Percentiles rank a stretch among this genome's conserved stretches.
phyloP scores from a whole-genome alignment of 768 basidiomycete genomes.

The Grammothele lineata region DNA sequence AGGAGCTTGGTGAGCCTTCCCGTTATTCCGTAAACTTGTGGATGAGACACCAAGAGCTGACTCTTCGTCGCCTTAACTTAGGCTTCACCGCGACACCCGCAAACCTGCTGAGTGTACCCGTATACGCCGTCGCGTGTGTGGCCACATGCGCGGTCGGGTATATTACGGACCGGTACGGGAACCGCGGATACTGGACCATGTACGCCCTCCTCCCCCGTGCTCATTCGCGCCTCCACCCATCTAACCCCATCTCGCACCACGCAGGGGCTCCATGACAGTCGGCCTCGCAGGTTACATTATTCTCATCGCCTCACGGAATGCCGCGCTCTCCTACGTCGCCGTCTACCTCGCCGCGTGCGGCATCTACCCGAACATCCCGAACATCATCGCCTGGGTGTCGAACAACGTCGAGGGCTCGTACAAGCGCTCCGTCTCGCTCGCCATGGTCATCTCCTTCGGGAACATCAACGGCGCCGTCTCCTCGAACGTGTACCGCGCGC shows the following conservation, averaged over 20 bases:
- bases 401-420: conserved; percentile 76
- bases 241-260: no score
- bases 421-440: conserved; percentile 68
- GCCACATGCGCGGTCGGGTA: conserved; percentile 63
- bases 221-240: no score
- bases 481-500: conserved; percentile 69
- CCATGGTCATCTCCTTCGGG: conserved; percentile 65
- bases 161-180: conserved; percentile 55
- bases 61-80: conserved; percentile 17
- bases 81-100: conserved; percentile 69
- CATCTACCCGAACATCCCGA: conserved; percentile 71
- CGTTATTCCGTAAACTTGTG: no score
- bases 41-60: no score
- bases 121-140: conserved; percentile 66
- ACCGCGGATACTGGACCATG: conserved; percentile 63
- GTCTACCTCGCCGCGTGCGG: conserved; percentile 71
- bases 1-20: conserved; percentile 41
- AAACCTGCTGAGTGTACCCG: conserved; percentile 74
- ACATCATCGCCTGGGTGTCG: conserved; percentile 49
- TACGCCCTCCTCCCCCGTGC: conserved; percentile 28
- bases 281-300: conserved; percentile 65
- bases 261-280: conserved; percentile 24
- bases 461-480: conserved; percentile 76
- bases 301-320: conserved; percentile 54
- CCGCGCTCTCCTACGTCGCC: conserved; percentile 67